phyloP scores from a whole-genome alignment of 2,329 filamentous ascomycete genomes.

The Gyromitra esculenta region DNA sequence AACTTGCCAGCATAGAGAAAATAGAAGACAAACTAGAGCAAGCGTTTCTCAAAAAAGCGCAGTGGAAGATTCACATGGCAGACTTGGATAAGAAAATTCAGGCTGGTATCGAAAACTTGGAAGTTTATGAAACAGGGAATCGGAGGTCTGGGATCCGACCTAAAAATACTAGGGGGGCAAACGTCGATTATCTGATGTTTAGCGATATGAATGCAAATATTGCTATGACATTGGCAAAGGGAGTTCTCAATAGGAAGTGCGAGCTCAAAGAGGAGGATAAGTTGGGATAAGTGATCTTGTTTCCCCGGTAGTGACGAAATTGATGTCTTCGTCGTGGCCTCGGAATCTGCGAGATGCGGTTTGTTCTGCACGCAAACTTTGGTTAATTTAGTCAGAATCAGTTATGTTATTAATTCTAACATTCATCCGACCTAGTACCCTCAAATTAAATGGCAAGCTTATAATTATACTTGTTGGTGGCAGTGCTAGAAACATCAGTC shows the following conservation, averaged over 20 bases:
- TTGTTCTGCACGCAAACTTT: background rate
- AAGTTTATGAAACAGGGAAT: background rate
- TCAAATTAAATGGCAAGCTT: no score
- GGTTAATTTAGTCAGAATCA: background rate
- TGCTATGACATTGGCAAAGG: conserved; percentile 1
- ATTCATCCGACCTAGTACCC: no score
- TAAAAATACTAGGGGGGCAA: background rate
- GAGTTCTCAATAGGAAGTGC: background rate
- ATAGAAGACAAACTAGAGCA: conserved; percentile 19
- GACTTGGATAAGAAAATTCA: conserved; percentile 1
- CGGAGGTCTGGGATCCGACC: background rate
- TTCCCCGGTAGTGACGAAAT: background rate
- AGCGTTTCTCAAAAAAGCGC: background rate
- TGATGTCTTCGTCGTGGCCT: background rate
- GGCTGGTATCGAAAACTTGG: background rate
- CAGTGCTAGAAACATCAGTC: no score
- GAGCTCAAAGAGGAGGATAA: background rate
- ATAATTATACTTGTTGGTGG: no score
- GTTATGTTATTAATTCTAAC: background rate
- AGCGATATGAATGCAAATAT: conserved; percentile 21
- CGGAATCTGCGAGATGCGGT: background rate
- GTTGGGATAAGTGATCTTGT: background rate
- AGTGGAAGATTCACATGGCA: conserved; percentile 18
- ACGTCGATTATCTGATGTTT: background rate
- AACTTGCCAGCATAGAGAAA: conserved; percentile 6